Base-by-base conservation (phyloP, 306 rosid species). In the Quercus mongolica region DNA sequence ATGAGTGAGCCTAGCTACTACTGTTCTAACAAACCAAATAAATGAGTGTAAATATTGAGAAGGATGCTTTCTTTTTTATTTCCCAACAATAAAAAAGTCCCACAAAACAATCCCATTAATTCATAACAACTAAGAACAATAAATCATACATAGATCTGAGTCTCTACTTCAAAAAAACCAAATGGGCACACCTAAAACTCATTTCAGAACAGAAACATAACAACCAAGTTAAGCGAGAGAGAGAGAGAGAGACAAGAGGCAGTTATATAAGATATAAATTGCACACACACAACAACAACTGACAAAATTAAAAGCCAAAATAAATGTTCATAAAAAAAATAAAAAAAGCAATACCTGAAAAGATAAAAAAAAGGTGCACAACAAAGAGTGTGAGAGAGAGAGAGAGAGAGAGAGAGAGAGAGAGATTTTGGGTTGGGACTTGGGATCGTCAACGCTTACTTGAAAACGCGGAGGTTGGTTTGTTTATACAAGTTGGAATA, bases 131-230 rank as follows among this genome's bases (percentile, higher is more conserved):
- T 6, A 20, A 61, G 74, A 67, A 59, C 23, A 57, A 33, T 41
- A 55, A 20, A 13, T 9, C 75, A 58, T 76, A 63, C 35, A 64
- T 73, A 79, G 93, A 91, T 91, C 90, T 86, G 89, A 74, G 38
- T 13, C 19, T 57, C 38, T 64, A 74, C 70, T 38, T 19, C 52
- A 62, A 76, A 76, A 76, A 73, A 59, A 54, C 79, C 72, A 79
- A 83, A 74, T 69, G 55, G 67, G 69, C 76, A 49, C 59, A 74
- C 35, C 33, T 52, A 14, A 25, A 62, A 79, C 80, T 57, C 78
- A 65, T 57, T 63, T 44, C 19, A 49, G 71, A 44, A 71, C 21
- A 80, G 64, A 59, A 20, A 58, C 55, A 64, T 52, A 76, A 70
- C 69, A 74, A 74, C 1, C 21, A 55, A 41, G 12, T 2, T 41